Conservation (phyloP, 1,284 basidiomycete genomes). For the Trichosporon sp. region DNA sequence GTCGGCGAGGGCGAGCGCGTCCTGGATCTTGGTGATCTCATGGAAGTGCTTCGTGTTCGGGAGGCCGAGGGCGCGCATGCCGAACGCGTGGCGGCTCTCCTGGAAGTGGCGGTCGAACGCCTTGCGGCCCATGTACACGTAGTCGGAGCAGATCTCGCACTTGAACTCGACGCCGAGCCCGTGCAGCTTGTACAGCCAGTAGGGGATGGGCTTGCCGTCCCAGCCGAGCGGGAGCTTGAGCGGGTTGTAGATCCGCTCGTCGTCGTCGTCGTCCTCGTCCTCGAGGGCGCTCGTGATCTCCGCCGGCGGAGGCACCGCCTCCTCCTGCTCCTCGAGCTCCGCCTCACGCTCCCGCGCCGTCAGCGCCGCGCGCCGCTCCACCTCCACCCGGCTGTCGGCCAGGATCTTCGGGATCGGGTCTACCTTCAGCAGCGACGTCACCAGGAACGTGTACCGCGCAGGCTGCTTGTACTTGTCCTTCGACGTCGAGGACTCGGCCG, state of each 20-base stretch:
- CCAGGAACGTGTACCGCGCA: conserved; percentile 69
- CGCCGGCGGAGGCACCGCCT: conserved; percentile 57
- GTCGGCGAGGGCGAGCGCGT: conserved; percentile 89
- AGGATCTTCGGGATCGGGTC: conserved; percentile 65
- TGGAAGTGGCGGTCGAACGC: conserved; percentile 52
- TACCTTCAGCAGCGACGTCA: conserved; percentile 61
- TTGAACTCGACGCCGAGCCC: conserved; percentile 95
- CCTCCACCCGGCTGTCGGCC: conserved; percentile 84
- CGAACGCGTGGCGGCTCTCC: conserved; percentile 95
- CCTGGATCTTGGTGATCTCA: conserved; percentile 94
- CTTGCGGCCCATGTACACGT: conserved; percentile 79
- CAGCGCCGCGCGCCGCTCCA: conserved; percentile 90
- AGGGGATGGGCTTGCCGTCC: conserved; percentile 98
- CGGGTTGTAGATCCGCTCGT: conserved; percentile 94
- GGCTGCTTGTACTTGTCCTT: conserved; percentile 63
- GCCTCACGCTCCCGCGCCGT: conserved; percentile 95
- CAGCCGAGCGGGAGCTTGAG: conserved; percentile 94
- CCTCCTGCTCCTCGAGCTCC: conserved; percentile 77
- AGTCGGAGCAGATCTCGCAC: conserved; percentile 96
- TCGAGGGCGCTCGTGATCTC: conserved; percentile 53
- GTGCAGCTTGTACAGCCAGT: conserved; percentile 97
- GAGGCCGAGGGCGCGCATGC: conserved; percentile 93
- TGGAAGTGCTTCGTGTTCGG: conserved; percentile 99
- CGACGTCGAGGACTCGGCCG: conserved; percentile 13
- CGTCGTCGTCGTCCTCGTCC: conserved; percentile 75